Base-by-base conservation (phyloP, 495 filamentous ascomycete genomes). In the Apodospora peruviana region DNA sequence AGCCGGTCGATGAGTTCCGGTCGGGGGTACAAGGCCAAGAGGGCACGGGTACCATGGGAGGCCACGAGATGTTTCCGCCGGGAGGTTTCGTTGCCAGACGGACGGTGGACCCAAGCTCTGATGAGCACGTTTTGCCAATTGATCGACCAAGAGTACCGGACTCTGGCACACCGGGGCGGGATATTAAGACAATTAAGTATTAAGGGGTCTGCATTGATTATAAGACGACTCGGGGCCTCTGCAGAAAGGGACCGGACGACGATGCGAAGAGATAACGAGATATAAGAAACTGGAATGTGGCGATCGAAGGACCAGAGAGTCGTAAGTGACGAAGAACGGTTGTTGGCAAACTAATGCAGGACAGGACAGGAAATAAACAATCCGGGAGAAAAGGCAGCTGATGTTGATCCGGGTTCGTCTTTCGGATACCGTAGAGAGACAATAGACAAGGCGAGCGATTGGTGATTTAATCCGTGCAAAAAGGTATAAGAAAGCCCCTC, bases 171-270 rank as follows among this genome's bases (percentile, higher is more conserved):
- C 54, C 47, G 44, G 34, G 45, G 53, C 22, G 52, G 42, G 55
- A 62, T 66, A 64, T n/a, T 61, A 47, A 45, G 25, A 51, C 25
- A 24, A 68, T 69, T 67, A 62, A 47, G 48, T 57, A 70, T 69
- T 65, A 69, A 55, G 44, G 49, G 59, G 56, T 41, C 57, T 59
- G 56, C 59, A 64, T 68, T 65, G 55, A 60, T 53, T 56, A 51
- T 27, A n/a, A 20, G 23, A 34, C 43, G 43, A 45, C 43, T 35
- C 16, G 5, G 25, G 27, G n/a, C 24, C 22, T 4, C 18, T 35
- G 16, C 9, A 22, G 36, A 38, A n/a, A 38, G 16, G 36, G 36
- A 38, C 8, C 36, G 36, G 5, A 18, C 16, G 16, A 17, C 36
- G 36, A 17, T 17, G 5, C 7, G 27, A 5, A 38, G 16, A 38